These are phyloP conservation scores for Fomes fomentarius DNA, from an alignment of 1,284 basidiomycete species.

Conservation along the genomic window DNA sequence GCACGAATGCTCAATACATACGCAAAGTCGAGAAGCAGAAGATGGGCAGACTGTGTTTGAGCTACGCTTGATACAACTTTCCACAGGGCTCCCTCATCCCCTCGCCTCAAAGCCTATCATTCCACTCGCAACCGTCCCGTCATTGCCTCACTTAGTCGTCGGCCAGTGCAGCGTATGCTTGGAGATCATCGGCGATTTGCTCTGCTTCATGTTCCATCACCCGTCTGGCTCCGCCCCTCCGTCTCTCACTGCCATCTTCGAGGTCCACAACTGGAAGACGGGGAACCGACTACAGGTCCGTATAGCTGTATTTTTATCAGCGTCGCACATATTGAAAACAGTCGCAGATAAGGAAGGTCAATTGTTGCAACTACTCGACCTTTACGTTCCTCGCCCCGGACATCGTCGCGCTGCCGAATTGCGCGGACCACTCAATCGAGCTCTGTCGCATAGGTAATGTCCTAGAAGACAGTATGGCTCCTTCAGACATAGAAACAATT, in stretches of 20 bases:
- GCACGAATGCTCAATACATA: background rate
- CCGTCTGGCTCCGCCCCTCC: constrained; percentile 12
- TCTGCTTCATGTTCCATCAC: constrained; percentile 30
- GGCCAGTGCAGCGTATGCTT: constrained; percentile 41
- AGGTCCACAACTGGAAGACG: constrained; percentile 47
- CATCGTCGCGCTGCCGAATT: constrained; percentile 36
- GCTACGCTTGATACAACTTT: constrained; percentile 42
- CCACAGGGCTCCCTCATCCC: constrained; percentile 45
- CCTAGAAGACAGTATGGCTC: background rate
- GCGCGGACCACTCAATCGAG: constrained; percentile 24
- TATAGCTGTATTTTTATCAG: background rate
- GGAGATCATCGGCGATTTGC: constrained; percentile 48
- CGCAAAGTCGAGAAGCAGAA: constrained; percentile 14
- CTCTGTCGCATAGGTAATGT: constrained; percentile 20
- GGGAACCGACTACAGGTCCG: constrained; percentile 40
- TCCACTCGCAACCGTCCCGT: constrained; percentile 20
- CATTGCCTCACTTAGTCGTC: constrained; percentile 3
- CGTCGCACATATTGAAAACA: background rate
- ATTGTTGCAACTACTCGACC: constrained; percentile 36
- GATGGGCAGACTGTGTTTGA: constrained; percentile 24
- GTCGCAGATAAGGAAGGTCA: constrained; percentile 9
- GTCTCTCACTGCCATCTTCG: constrained; percentile 31
- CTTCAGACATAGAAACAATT: constrained; percentile 12
- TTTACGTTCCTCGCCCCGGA: constrained; percentile 45
- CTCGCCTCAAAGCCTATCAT: constrained; percentile 40